A percentile compares a stretch with the other conserved stretches of the same genome.
Conservation (phyloP, 2,329 filamentous ascomycete genomes). For the Nothomitra cinnamomea region DNA sequence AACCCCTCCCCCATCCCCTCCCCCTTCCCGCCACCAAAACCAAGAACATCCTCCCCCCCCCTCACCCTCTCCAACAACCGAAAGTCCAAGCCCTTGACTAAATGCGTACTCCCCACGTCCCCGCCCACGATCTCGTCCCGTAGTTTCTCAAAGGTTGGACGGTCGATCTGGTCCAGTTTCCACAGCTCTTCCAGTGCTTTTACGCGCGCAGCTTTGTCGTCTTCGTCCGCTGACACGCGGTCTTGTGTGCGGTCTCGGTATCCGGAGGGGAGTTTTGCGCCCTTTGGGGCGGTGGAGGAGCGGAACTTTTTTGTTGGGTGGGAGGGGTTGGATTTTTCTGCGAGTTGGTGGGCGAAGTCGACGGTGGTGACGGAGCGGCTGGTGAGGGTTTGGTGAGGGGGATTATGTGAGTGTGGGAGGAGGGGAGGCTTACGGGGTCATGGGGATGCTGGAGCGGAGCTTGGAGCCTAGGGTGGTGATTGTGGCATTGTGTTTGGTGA, state of each 20-base stretch:
- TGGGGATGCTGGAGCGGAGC: constrained; percentile 67
- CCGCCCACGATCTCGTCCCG: constrained; percentile 66
- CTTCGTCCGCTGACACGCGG: constrained; percentile 33
- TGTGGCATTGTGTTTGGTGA: constrained; percentile 10
- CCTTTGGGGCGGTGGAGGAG: constrained; percentile 61
- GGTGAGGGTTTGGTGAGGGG: constrained; percentile 7
- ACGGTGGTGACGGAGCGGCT: constrained; percentile 49
- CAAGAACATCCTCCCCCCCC: constrained; percentile 37
- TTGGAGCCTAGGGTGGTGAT: constrained; percentile 50
- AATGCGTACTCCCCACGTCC: constrained; percentile 61
- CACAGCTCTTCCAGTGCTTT: constrained; percentile 66
- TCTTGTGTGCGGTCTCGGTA: constrained; percentile 69
- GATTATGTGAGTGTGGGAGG: constrained; percentile 3
- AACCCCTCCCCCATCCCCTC: constrained; percentile 17
- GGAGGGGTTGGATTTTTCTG: constrained; percentile 42
- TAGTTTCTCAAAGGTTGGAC: constrained; percentile 58
- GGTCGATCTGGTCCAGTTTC: constrained; percentile 71
- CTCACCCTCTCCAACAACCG: constrained; percentile 39
- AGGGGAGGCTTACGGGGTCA: constrained; percentile 60
- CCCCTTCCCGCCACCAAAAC: constrained; percentile 16
- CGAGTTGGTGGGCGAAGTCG: constrained; percentile 72
- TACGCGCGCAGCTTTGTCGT: constrained; percentile 46
- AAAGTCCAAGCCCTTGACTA: constrained; percentile 85
- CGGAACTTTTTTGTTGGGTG: constrained; percentile 53
- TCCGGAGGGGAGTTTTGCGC: constrained; percentile 59